Evolutionary conservation across 345 rosid genomes (phyloP).

Genomic region (Dipteronia sinensis): DNA sequence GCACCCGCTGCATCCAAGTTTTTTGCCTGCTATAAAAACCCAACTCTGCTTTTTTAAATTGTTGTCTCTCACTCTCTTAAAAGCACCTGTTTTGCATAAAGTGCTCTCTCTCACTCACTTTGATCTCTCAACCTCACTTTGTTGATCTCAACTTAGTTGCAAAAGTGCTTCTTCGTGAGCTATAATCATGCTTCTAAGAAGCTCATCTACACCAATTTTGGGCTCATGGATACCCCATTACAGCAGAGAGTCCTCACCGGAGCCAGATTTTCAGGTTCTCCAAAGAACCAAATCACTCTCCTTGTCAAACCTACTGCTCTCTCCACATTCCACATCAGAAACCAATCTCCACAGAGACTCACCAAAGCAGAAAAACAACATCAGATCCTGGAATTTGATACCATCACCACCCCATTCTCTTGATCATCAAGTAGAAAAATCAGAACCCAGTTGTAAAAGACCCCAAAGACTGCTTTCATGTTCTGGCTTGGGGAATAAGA

Average conservation of each 20-base stretch:
- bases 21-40: too few species aligned
- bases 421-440: conserved; percentile 11
- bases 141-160: not conserved
- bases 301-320: conserved; percentile 21
- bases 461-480: conserved; percentile 41
- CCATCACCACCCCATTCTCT: conserved; percentile 16
- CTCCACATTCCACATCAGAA: conserved; percentile 27
- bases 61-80: not conserved
- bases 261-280: conserved; percentile 41
- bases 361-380: conserved; percentile 17
- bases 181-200: conserved; percentile 49
- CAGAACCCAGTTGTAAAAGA: conserved; percentile 11
- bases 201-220: conserved; percentile 52
- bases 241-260: conserved; percentile 44
- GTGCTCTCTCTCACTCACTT: not conserved
- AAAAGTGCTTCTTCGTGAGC: conserved; percentile 11
- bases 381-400: conserved; percentile 19
- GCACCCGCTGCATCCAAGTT: too few species aligned
- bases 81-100: not conserved
- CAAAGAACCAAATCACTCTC: conserved; percentile 44
- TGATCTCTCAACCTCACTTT: too few species aligned
- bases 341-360: conserved; percentile 31
- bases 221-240: conserved; percentile 52
- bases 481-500: conserved; percentile 48
- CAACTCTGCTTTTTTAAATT: too few species aligned